Conservation (phyloP, 169 alveolate genomes). For the Cryptosporidium meleagridis region DNA sequence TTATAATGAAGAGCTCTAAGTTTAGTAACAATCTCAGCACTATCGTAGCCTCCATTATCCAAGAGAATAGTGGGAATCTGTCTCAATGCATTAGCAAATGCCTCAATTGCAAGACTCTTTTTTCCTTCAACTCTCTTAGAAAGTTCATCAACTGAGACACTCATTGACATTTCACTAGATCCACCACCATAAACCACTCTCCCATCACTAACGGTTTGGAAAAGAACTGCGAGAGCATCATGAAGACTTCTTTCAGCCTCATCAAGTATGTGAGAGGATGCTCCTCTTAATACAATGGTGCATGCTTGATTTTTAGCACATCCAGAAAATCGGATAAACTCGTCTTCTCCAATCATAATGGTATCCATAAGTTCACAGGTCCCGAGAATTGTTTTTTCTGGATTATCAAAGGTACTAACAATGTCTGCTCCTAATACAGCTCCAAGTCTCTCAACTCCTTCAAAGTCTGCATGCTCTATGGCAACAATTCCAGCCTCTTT, state of each 20-base stretch:
- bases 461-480: constrained; percentile 99
- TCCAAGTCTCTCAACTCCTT: constrained; percentile 99
- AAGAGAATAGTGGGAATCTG: constrained; percentile 96
- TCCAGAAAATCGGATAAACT: constrained; percentile 95
- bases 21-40: constrained; percentile 96
- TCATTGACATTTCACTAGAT: constrained; percentile 97
- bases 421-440: constrained; percentile 98
- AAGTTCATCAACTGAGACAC: constrained; percentile 94
- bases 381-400: constrained; percentile 94
- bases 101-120: constrained; percentile 97
- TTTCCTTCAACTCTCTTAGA: constrained; percentile 94
- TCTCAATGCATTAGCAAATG: constrained; percentile 96
- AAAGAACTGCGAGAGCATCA: constrained; percentile 98
- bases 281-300: constrained; percentile 98
- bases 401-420: constrained; percentile 97
- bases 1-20: constrained; percentile 94
- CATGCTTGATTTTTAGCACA: constrained; percentile 96
- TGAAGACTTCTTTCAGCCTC: constrained; percentile 99
- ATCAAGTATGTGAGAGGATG: constrained; percentile 97
- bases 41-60: constrained; percentile 97
- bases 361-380: constrained; percentile 96
- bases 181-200: constrained; percentile 99
- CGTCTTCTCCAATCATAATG: constrained; percentile 98
- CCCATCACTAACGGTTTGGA: constrained; percentile 92
- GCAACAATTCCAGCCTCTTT: constrained; percentile 97